A percentile compares a stretch with the other conserved stretches of the same genome.
Evolutionary conservation across 139 green algal genomes (phyloP).

Genomic region (Eudorina sp.): DNA sequence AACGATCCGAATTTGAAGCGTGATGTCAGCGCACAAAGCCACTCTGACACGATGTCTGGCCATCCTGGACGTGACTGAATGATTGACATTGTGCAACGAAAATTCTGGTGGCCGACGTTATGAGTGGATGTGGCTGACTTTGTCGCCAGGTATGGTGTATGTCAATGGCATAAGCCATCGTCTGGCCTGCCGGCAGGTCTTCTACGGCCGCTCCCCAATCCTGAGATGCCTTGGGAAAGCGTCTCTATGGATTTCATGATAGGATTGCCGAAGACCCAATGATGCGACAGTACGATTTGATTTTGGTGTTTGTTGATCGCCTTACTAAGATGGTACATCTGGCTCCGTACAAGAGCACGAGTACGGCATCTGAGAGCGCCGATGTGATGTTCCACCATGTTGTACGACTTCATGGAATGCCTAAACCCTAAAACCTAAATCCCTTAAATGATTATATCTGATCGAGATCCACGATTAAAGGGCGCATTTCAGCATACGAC

Average conservation of each 20-base stretch:
- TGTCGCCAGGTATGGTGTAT: background rate
- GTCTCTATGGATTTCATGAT: conserved; percentile 27
- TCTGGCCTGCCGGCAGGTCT: background rate
- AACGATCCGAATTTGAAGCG: background rate
- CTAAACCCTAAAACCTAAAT: too few species aligned
- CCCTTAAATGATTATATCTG: background rate
- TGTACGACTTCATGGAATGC: conserved; percentile 13
- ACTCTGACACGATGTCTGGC: background rate
- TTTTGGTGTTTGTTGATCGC: conserved; percentile 29
- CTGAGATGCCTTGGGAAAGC: background rate
- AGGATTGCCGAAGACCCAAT: background rate
- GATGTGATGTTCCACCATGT: conserved; percentile 24
- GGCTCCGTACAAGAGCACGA: background rate
- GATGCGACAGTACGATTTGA: background rate
- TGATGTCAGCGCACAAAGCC: background rate
- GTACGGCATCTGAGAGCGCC: background rate
- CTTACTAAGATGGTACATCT: conserved; percentile 20
- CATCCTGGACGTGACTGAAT: conserved; percentile 8
- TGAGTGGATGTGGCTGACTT: conserved; percentile 4
- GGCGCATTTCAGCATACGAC: conserved; percentile 4
- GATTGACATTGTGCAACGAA: background rate
- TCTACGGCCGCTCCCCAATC: background rate
- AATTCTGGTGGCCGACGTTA: conserved; percentile 6
- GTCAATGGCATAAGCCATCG: background rate
- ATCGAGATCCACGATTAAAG: conserved; percentile 4